phyloP scores from a whole-genome alignment of 164 flowering plant genomes.

The Liquidambar formosana region DNA sequence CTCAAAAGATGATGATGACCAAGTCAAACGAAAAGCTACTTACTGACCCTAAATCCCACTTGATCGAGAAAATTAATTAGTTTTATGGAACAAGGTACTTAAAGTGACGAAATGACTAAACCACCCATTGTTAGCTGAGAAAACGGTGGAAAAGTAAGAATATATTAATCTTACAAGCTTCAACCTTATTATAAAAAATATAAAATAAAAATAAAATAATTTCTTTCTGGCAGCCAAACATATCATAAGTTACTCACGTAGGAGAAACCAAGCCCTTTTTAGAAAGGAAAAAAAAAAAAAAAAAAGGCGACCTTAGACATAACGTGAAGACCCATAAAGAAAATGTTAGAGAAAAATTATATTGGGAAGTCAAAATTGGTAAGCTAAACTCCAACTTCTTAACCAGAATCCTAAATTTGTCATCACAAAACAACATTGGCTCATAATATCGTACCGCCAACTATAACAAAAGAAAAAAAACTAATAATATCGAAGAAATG shows the following conservation, averaged over 20 bases:
- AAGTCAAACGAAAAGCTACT: no score
- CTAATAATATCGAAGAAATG: not conserved
- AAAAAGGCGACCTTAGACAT: not conserved
- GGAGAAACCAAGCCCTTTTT: not conserved
- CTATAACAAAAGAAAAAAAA: not conserved
- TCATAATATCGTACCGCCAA: not conserved
- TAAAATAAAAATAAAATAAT: not conserved
- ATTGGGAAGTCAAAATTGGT: slow-evolving; percentile 9
- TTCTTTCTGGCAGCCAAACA: slow-evolving; percentile 4
- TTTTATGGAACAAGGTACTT: no score
- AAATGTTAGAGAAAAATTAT: not conserved
- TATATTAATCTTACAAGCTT: no score
- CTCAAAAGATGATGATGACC: no score
- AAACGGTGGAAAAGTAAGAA: not conserved
- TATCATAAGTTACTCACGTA: not conserved
- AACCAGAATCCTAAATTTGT: not conserved
- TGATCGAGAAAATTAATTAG: no score
- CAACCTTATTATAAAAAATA: no score
- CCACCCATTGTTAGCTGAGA: no score
- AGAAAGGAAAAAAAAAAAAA: no score
- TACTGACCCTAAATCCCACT: no score
- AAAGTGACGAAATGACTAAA: no score
- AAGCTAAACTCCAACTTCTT: slow-evolving; percentile 6
- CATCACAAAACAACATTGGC: not conserved
- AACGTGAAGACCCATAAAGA: not conserved